Percentiles rank a stretch among this genome's conserved stretches.
phyloP scores from a whole-genome alignment of 352 stramenopile species.

The Phytophthora palmivora region DNA sequence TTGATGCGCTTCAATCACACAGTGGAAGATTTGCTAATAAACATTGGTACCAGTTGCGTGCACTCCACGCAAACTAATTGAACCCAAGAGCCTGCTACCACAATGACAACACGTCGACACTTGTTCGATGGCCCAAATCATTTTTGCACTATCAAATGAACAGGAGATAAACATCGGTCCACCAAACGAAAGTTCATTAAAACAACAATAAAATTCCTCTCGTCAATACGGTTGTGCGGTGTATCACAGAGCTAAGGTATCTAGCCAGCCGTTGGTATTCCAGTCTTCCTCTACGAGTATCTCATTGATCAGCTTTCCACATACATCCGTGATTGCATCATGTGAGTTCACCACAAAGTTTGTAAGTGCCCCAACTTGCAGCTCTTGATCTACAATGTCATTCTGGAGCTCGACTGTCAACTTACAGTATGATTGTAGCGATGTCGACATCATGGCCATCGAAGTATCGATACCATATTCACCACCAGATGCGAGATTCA shows the following conservation, averaged over 20 bases:
- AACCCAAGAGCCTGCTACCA: too few species aligned
- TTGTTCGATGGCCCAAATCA: too few species aligned
- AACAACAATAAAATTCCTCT: not conserved
- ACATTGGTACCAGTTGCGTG: not conserved
- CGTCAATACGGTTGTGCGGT: not conserved
- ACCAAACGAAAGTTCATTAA: too few species aligned
- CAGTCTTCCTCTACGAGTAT: slow-evolving; percentile 56
- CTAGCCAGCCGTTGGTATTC: slow-evolving; percentile 43
- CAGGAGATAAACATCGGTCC: too few species aligned
- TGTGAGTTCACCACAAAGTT: slow-evolving; percentile 55
- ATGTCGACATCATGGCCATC: slow-evolving; percentile 34
- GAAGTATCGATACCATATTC: slow-evolving; percentile 13
- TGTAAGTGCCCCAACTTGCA: slow-evolving; percentile 49
- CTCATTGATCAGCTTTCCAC: slow-evolving; percentile 41
- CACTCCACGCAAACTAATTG: too few species aligned
- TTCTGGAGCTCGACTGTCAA: slow-evolving; percentile 56
- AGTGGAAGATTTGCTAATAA: slow-evolving; percentile 27
- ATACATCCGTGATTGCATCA: slow-evolving; percentile 39
- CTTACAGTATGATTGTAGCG: slow-evolving; percentile 61
- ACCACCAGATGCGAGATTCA: slow-evolving; percentile 3
- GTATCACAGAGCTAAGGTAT: slow-evolving; percentile 20
- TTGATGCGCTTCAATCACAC: slow-evolving; percentile 27
- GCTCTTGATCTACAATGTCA: slow-evolving; percentile 54
- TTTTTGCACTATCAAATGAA: too few species aligned
- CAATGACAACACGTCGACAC: too few species aligned